Evolutionary conservation across 78 protist species (phyloP), one percentile per base, ranked within the genome.

Genomic region (Dictyostelium brefeldianum): DNA sequence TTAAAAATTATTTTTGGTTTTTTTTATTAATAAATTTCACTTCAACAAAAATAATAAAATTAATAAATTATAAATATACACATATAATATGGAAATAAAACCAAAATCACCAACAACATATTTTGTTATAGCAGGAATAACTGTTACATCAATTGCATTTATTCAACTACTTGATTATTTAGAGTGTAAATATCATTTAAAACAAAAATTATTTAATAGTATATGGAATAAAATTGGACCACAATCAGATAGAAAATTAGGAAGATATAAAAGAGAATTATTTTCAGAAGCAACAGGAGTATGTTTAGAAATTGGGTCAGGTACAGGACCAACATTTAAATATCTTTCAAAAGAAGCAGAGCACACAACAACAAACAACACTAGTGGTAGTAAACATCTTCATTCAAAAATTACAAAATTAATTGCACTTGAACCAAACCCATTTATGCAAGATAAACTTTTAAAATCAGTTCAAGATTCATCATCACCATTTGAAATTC

Each of bases 291-390:
- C 83, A 27, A 1, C 8, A 5, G 92, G 92, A 6, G 74, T 2
- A 50, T 81, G 73, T 6, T 78, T 85, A 51, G 92, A 85, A 46
- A 77, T 85, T 22, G 92, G 92, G 46, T 20, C 65, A 9, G 92
- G 92, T 31, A 36, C 65, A 15, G 92, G 83, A 43, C 73, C 82
- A 25, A 78, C 92, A 4, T 78, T 85, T 12, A 78, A 75, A 48
- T 85, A 74, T 31, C 48, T 85, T 7, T 18, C 2, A 3, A 79
- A 50, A 31, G 71, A 79, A 10, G 41, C 5, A 4, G 18, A 31
- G 6, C 56, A 62, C 1, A 14, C 43, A 36, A 36, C 43, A 36
- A 36, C 54, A 43, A 15, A 25, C n/a, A n/a, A n/a, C n/a, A n/a
- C n/a, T 59, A 4, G 29, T 22, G 41, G 25, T 59, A 59, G 22